Base-by-base conservation (phyloP, 352 stramenopile species). In the Globisporangium solare region DNA sequence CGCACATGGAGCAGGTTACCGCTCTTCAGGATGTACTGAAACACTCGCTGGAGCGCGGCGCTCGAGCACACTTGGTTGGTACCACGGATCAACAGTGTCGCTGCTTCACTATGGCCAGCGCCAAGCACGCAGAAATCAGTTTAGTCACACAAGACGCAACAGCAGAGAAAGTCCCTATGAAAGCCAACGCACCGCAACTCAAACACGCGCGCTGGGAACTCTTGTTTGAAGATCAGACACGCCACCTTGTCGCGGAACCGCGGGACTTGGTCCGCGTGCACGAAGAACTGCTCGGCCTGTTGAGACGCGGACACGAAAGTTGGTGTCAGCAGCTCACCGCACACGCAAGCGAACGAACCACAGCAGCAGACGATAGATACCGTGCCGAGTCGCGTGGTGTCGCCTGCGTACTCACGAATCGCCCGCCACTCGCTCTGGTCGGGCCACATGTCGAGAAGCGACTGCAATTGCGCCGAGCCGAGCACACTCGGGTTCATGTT, bases 371-470 rank as follows among this genome's bases (percentile, higher is more conserved):
- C 1, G 14, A 4, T 49, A 80, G 14, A 4, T 49, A 80, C 74
- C 45, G 63, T 81, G 15, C 72, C 78, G 17, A 93, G 65, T 15
- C 58, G 64, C 48, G 65, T 61, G 0, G 73, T 64, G 21, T 90
- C 71, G 15, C 79, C 81, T 45, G 67, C 37, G 46, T 81, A 94
- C 14, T 79, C 66, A 49, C 87, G 64, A 43, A 94, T 87, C 14
- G 73, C 67, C 24, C 86, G 70, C 60, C 89, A 78, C 58, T 92
- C 84, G n/a, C 68, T 67, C 51, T 66, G 68, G 41, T 91, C 84
- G 0, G 84, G 82, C 79, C 84, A 92, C 74, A 94, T 90, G 42
- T 94, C 84, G 56, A 92, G 88, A 20, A 92, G 66, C 1, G 76
- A 71, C 48, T 92, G 76, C 11, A 94, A 59, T 51, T 86, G 76